These are phyloP conservation scores for Pichia scutulata DNA, from an alignment of 805 yeast genomes.

Conservation along the genomic window DNA sequence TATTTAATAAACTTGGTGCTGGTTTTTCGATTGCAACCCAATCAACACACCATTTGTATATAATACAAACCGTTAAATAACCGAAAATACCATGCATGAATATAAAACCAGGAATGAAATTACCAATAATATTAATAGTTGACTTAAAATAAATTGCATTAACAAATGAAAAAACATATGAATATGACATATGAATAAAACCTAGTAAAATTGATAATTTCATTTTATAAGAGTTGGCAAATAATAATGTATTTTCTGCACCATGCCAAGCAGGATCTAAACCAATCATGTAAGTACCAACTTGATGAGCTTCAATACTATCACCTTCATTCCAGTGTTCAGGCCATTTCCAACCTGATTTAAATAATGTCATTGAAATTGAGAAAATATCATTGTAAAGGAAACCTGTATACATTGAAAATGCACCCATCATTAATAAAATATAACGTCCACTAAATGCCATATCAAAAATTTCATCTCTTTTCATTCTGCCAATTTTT, in stretches of 20 bases:
- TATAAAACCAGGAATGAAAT: constrained; percentile 86
- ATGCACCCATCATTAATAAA: constrained; percentile 82
- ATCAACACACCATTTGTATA: constrained; percentile 91
- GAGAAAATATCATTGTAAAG: constrained; percentile 92
- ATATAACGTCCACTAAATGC: constrained; percentile 91
- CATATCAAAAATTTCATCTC: constrained; percentile 96
- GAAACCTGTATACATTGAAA: constrained; percentile 93
- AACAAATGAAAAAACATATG: constrained; percentile 75
- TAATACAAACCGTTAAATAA: constrained; percentile 73
- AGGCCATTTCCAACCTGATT: constrained; percentile 94
- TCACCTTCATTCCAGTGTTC: constrained; percentile 62
- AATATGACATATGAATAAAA: constrained; percentile 87
- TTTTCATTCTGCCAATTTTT: constrained; percentile 54
- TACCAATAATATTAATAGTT: constrained; percentile 77
- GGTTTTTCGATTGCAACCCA: constrained; percentile 72
- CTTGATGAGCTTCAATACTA: constrained; percentile 53
- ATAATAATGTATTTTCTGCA: constrained; percentile 81
- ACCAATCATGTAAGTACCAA: constrained; percentile 75
- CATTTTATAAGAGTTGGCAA: constrained; percentile 96
- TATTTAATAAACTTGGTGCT: constrained; percentile 90
- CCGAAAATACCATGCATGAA: constrained; percentile 98
- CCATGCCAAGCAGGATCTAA: constrained; percentile 97
- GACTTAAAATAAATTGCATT: constrained; percentile 67
- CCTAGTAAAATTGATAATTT: constrained; percentile 93
- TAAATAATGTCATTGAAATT: constrained; percentile 78